Evolutionary conservation across 2,329 filamentous ascomycete genomes (phyloP), one percentile per base, ranked within the genome.

Genomic region (Rhynchosporium graminicola): DNA sequence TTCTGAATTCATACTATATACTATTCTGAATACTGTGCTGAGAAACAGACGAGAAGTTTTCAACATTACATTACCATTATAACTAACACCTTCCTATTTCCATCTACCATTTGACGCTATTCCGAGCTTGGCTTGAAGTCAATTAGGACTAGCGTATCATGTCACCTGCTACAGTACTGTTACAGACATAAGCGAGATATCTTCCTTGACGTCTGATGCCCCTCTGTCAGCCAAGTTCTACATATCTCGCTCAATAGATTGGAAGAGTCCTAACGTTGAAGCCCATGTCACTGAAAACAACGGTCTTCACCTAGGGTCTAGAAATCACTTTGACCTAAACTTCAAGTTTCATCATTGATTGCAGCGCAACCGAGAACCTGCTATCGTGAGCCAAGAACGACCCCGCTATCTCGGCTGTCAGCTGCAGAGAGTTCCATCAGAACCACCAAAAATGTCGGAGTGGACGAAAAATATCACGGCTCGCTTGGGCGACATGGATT

Each of bases 401-500:
- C 42, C 42, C 54, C 54, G 42, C 54, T 52, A 40, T 42, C 13
- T 15, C n/a, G 28, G 20, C 20, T 26, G 36, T 29, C 33, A 54
- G 51, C 36, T 7, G 36, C 20, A 7, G 38, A 20, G 4, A 4
- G 38, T 1, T n/a, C 5, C 33, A 15, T 40, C 36, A 42, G 2
- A 42, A 12, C 2, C 36, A 29, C 20, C 2, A 28, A 45, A 43
- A 1, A 59, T 59, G 57, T 13, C 57, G 20, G 57, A 59, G n/a
- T 59, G 57, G 57, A 51, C 57, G 36, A 59, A 59, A 29, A 59
- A 55, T 26, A 38, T 61, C 33, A 47, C 59, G 7, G 51, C 51
- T 8, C 51, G 59, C 5, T 33, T 61, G 10, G 52, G 51, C 8
- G 51, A 61, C 31, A 50, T 55, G 43, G 45, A 61, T n/a, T 45